Percentiles rank a stretch among this genome's conserved stretches.
Evolutionary conservation across 768 basidiomycete species (phyloP).

Genomic region (Boletus rufocinnamomeus): DNA sequence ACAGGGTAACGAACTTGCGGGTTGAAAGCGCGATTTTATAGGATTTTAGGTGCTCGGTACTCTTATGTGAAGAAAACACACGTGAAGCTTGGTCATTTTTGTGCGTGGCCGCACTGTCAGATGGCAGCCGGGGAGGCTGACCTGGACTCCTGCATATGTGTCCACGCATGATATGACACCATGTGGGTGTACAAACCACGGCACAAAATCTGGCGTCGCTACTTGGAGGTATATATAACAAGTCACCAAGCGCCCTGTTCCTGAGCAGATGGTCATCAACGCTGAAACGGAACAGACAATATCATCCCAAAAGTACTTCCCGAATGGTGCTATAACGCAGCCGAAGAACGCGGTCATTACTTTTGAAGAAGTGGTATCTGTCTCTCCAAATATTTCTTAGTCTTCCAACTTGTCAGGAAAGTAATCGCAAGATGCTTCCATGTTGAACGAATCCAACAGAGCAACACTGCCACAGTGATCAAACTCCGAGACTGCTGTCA

Average conservation of each 20-base stretch:
- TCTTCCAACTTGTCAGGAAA: no score
- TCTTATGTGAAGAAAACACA: background rate
- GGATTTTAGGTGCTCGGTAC: background rate
- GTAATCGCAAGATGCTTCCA: no score
- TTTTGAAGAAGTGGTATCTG: no score
- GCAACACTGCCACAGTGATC: no score
- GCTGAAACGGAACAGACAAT: no score
- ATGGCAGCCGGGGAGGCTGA: background rate
- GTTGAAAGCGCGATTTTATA: background rate
- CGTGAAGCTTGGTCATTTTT: background rate
- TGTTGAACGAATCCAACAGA: no score
- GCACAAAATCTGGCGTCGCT: background rate
- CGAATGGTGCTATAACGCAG: no score
- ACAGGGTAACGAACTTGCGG: background rate
- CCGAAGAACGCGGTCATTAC: no score
- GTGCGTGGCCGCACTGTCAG: background rate
- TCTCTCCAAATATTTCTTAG: no score
- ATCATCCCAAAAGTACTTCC: no score
- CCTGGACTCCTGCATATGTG: background rate
- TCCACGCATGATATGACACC: background rate
- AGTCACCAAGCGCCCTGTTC: background rate
- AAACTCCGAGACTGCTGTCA: no score
- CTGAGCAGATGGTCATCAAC: background rate
- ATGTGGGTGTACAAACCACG: no score
- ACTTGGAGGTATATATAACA: background rate